These are phyloP conservation scores for Penicillium aurantiogriseum DNA, from an alignment of 2,329 filamentous ascomycete species.

Conservation along the genomic window DNA sequence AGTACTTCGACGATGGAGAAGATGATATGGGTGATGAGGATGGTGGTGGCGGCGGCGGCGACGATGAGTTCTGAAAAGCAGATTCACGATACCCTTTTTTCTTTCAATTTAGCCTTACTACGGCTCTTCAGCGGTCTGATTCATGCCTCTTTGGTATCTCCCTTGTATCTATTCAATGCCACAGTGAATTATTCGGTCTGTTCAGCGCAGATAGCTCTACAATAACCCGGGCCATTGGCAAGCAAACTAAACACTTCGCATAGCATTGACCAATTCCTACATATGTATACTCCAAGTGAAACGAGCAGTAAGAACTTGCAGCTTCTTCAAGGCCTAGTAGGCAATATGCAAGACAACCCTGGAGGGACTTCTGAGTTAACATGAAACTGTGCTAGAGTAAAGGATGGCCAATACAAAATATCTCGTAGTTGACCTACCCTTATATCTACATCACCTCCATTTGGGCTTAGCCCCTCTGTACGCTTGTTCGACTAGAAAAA, in stretches of 20 bases:
- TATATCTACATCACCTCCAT: too few relatives aligned
- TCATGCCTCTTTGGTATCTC: background rate
- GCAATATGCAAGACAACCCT: too few relatives aligned
- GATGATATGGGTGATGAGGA: conserved; percentile 55
- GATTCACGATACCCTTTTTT: conserved; percentile 32
- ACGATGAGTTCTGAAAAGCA: conserved; percentile 40
- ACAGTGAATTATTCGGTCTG: background rate
- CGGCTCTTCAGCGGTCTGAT: background rate
- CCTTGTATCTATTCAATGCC: background rate
- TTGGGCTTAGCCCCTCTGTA: too few relatives aligned
- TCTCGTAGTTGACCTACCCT: too few relatives aligned
- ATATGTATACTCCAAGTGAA: background rate
- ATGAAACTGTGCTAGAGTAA: too few relatives aligned
- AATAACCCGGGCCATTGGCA: background rate
- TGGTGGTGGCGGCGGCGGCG: conserved; percentile 51
- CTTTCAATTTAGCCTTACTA: conserved; percentile 15
- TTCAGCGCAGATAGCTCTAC: background rate
- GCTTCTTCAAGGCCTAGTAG: background rate
- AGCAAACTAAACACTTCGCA: background rate
- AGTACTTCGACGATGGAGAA: conserved; percentile 63
- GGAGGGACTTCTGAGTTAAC: too few relatives aligned
- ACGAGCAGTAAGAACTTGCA: background rate
- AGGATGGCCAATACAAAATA: too few relatives aligned
- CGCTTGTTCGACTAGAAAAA: too few relatives aligned
- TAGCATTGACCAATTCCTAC: background rate